Conservation (phyloP, 208 protist species). For the Trypanosoma conorhini region DNA sequence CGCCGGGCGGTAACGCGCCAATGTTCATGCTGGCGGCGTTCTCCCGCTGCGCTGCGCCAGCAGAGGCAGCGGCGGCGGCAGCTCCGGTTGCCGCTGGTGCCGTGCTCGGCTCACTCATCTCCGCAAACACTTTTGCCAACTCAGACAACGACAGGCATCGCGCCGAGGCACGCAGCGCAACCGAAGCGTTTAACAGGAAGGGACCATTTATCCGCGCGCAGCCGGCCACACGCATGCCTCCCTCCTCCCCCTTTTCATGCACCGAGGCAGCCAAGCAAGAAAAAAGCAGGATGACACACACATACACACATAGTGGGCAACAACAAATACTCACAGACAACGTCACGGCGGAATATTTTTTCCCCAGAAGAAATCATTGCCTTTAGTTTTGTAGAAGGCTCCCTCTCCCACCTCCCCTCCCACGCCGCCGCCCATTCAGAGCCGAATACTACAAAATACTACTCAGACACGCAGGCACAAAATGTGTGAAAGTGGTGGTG, state of each 20-base stretch:
- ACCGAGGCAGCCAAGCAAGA: background rate
- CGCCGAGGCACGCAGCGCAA: background rate
- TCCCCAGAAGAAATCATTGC: too few relatives aligned
- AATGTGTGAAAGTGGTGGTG: too few relatives aligned
- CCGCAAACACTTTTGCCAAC: conserved; percentile 48
- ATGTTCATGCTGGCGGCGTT: background rate
- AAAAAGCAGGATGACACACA: too few relatives aligned
- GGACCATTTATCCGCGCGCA: background rate
- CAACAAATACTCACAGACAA: too few relatives aligned
- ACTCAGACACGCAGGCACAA: too few relatives aligned
- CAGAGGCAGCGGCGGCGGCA: background rate
- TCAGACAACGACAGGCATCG: conserved; percentile 35
- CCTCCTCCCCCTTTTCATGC: background rate
- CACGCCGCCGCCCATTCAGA: background rate
- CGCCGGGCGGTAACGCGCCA: background rate
- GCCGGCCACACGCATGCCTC: conserved; percentile 6
- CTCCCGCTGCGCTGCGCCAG: background rate
- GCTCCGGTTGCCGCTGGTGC: background rate
- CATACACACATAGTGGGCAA: too few relatives aligned
- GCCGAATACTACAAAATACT: too few relatives aligned
- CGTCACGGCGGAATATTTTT: too few relatives aligned
- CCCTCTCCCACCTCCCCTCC: background rate
- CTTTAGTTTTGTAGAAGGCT: too few relatives aligned
- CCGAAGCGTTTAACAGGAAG: background rate
- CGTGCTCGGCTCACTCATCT: conserved; percentile 25